Conservation (phyloP, 352 stramenopile species). For the Globisporangium recalcitrans region DNA sequence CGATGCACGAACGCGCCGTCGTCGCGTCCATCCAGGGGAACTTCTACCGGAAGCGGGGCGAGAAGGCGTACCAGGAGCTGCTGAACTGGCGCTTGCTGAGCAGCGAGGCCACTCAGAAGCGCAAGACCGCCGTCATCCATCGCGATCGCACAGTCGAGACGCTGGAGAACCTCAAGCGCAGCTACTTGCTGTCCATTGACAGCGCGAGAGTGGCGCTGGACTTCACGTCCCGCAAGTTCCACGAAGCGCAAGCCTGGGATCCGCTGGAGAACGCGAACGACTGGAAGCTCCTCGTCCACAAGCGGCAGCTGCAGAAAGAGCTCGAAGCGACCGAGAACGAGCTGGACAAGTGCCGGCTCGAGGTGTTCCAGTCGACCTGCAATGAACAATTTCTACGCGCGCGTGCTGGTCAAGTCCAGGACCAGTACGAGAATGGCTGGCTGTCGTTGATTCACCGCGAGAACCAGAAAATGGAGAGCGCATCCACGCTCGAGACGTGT, state of each 20-base stretch:
- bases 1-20: constrained; percentile 14
- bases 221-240: constrained; percentile 47
- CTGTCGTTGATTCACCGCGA: constrained; percentile 21
- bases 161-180: constrained; percentile 20
- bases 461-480: constrained; percentile 21
- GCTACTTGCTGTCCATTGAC: constrained; percentile 23
- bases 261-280: constrained; percentile 79
- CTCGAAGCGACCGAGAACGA: constrained; percentile 29
- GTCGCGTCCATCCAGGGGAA: constrained; percentile 17
- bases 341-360: constrained; percentile 38
- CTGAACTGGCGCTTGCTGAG: constrained; percentile 38
- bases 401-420: constrained; percentile 25
- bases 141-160: constrained; percentile 22
- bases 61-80: constrained; percentile 21
- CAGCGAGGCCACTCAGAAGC: constrained; percentile 29
- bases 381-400: constrained; percentile 49
- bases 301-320: constrained; percentile 45
- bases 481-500: constrained; percentile 25
- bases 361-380: constrained; percentile 53
- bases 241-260: constrained; percentile 70
- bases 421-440: constrained; percentile 29
- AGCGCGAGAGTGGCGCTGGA: constrained; percentile 44
- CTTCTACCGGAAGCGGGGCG: constrained; percentile 21
- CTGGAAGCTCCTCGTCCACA: constrained; percentile 59
- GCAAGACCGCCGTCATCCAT: constrained; percentile 26